phyloP scores from a whole-genome alignment of 2,329 filamentous ascomycete genomes.

The Fusarium anthophilum region DNA sequence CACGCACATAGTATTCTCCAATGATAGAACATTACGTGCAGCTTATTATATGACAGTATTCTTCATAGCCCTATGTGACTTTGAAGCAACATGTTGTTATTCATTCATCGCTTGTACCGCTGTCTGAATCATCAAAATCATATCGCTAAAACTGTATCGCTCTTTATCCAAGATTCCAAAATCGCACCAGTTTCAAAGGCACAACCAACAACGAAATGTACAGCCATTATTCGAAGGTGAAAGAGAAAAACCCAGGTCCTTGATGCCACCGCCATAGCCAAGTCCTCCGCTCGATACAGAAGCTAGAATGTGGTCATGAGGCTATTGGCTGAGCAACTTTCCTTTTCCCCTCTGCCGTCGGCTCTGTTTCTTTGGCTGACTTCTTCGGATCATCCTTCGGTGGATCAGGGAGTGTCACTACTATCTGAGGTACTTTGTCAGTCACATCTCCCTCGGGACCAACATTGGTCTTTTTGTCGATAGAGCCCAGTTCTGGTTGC shows the following conservation, averaged over 20 bases:
- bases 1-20: background rate
- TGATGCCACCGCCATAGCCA: background rate
- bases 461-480: background rate
- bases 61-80: background rate
- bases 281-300: background rate
- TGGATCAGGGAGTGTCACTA: background rate
- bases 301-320: background rate
- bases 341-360: background rate
- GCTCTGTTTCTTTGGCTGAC: background rate
- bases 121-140: background rate
- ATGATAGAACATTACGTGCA: background rate
- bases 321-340: background rate
- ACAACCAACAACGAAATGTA: background rate
- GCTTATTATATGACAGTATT: background rate
- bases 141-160: slow-evolving; percentile 20
- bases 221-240: background rate
- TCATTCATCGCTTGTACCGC: background rate
- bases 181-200: background rate
- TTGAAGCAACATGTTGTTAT: background rate
- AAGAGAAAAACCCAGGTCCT: background rate
- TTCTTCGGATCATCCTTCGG: background rate
- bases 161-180: background rate
- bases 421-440: background rate
- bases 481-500: background rate
- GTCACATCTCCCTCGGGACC: background rate